Percentiles rank a stretch among this genome's conserved stretches.
These are phyloP conservation scores for Prunus mongolica DNA, from an alignment of 306 rosid genomes.

Conservation along the genomic window DNA sequence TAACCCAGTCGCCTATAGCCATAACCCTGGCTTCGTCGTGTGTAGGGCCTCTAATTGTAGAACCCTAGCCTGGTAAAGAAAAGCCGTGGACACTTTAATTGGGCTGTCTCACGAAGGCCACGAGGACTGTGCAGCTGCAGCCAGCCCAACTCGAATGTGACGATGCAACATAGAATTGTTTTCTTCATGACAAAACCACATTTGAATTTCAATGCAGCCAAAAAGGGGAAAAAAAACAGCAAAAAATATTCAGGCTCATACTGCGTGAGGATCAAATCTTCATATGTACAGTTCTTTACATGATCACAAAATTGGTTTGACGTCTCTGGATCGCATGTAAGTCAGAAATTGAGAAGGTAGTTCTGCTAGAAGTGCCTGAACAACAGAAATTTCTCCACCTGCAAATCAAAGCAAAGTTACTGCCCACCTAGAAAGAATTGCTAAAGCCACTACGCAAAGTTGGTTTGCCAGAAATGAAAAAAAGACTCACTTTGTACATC, in stretches of 20 bases:
- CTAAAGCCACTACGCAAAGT: not conserved
- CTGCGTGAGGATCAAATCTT: conserved; percentile 31
- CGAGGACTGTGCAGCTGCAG: conserved; percentile 5
- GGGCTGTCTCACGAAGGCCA: conserved; percentile 3
- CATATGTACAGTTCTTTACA: conserved; percentile 44
- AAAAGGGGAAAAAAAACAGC: not conserved
- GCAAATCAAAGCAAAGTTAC: conserved; percentile 24
- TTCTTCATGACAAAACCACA: not conserved
- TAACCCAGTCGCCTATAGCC: not conserved
- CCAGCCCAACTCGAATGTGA: conserved; percentile 10
- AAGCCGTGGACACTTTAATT: not conserved
- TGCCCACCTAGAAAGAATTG: not conserved
- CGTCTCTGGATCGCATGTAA: conserved; percentile 80
- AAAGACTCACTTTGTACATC: conserved; percentile 76
- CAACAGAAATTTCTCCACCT: conserved; percentile 93
- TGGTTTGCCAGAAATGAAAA: not conserved
- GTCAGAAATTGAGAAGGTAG: conserved; percentile 87
- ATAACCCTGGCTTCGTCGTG: not conserved
- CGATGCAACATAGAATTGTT: not conserved
- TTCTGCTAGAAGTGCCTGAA: conserved; percentile 93
- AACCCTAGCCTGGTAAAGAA: not conserved
- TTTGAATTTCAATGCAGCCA: not conserved
- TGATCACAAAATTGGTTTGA: conserved; percentile 58
- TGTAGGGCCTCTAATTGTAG: not conserved
- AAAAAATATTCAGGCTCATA: conserved; percentile 4